Percentiles rank a stretch among this genome's conserved stretches.
These are phyloP conservation scores for Lophiostoma macrostomum DNA, from an alignment of 495 filamentous ascomycete species.

Conservation along the genomic window DNA sequence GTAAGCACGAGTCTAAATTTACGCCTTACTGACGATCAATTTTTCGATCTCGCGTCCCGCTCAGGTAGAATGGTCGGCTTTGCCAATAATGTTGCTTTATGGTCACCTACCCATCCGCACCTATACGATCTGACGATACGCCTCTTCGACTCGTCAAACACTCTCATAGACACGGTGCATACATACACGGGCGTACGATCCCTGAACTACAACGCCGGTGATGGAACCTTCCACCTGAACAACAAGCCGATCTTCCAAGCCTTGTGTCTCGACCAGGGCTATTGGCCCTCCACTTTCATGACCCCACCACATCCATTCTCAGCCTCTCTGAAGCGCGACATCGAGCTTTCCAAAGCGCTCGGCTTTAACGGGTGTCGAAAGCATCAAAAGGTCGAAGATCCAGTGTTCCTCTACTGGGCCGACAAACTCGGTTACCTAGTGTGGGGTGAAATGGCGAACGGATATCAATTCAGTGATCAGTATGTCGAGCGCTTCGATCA, in stretches of 20 bases:
- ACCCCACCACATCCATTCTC: constrained; percentile 55
- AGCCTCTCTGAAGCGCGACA: constrained; percentile 64
- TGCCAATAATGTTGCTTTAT: constrained; percentile 39
- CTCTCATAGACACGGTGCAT: constrained; percentile 46
- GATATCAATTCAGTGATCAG: constrained; percentile 49
- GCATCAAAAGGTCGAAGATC: constrained; percentile 48
- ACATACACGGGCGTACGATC: constrained; percentile 69
- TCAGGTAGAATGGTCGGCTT: constrained; percentile 44
- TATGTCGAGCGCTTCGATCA: constrained; percentile 52
- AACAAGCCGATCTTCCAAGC: constrained; percentile 63
- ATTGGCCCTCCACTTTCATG: constrained; percentile 65
- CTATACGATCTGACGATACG: constrained; percentile 60
- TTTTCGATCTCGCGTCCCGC: constrained; percentile 41
- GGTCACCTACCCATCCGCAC: constrained; percentile 58
- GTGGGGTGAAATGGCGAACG: constrained; percentile 39
- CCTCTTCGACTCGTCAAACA: constrained; percentile 41
- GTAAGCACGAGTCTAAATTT: constrained; percentile 46
- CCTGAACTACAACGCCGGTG: constrained; percentile 48
- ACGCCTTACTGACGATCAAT: constrained; percentile 21
- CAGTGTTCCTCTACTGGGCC: constrained; percentile 39
- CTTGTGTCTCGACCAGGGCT: constrained; percentile 65
- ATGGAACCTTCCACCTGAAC: constrained; percentile 59
- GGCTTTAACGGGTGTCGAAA: constrained; percentile 68
- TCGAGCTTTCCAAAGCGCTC: constrained; percentile 57
- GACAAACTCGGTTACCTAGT: constrained; percentile 39